Conservation (phyloP, 108 stramenopile genomes). For the Nitzschia palea region DNA sequence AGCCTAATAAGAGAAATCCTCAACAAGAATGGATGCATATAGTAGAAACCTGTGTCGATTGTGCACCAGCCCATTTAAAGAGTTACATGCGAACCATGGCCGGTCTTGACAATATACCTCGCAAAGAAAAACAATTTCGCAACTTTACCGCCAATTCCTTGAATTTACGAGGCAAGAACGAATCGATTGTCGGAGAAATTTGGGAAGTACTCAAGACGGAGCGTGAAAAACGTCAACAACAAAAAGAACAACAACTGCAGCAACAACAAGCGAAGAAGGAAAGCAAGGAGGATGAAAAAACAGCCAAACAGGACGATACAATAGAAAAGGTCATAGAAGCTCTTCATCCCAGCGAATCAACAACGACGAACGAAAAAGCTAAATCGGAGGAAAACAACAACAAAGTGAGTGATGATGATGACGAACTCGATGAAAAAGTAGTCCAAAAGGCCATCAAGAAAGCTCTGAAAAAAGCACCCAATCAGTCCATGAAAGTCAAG, state of each 20-base stretch:
- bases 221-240: slow-evolving; percentile 35
- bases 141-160: slow-evolving; percentile 89
- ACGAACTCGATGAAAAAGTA: slow-evolving; percentile 22
- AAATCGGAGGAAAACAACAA: background rate
- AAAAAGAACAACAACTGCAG: slow-evolving; percentile 35
- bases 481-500: slow-evolving; percentile 61
- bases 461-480: slow-evolving; percentile 72
- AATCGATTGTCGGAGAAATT: slow-evolving; percentile 54
- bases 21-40: slow-evolving; percentile 84
- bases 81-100: slow-evolving; percentile 60
- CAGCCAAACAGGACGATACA: slow-evolving; percentile 28
- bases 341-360: slow-evolving; percentile 15
- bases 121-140: slow-evolving; percentile 88
- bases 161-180: slow-evolving; percentile 47
- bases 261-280: slow-evolving; percentile 16
- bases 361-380: slow-evolving; percentile 2
- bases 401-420: background rate
- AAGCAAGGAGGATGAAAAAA: slow-evolving; percentile 34
- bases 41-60: slow-evolving; percentile 46
- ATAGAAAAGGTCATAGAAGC: slow-evolving; percentile 23
- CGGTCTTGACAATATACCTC: slow-evolving; percentile 75
- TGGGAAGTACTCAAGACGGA: slow-evolving; percentile 68
- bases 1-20: slow-evolving; percentile 47
- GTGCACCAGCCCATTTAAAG: slow-evolving; percentile 55
- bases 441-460: slow-evolving; percentile 67